Conservation (phyloP, 352 stramenopile genomes). For the Pythium rishiriense region DNA sequence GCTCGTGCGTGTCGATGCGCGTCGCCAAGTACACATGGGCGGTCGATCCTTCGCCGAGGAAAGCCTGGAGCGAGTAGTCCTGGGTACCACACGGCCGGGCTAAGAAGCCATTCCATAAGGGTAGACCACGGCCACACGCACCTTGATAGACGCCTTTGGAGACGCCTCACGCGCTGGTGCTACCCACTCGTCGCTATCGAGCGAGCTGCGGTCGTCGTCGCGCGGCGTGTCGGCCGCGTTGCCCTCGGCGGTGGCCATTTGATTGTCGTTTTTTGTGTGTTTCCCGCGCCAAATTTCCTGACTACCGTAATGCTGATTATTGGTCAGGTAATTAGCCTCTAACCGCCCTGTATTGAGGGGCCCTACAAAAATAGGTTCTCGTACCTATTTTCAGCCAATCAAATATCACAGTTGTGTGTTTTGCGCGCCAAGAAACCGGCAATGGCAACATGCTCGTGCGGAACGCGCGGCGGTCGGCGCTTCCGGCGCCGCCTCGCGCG, state of each 20-base stretch:
- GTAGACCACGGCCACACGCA: neutral
- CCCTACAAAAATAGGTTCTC: slow-evolving; percentile 7
- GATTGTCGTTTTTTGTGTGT: neutral
- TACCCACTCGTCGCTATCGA: neutral
- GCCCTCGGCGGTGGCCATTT: neutral
- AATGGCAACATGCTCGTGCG: slow-evolving; percentile 14
- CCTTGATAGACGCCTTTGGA: slow-evolving; percentile 6
- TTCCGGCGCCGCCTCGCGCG: neutral
- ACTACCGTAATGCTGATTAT: neutral
- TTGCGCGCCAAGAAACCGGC: neutral
- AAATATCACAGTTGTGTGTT: neutral
- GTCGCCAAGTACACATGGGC: slow-evolving; percentile 77
- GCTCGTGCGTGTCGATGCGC: slow-evolving; percentile 29
- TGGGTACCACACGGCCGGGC: slow-evolving; percentile 7
- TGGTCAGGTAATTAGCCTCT: neutral
- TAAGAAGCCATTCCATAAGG: neutral
- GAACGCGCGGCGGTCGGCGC: neutral
- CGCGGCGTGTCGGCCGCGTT: neutral
- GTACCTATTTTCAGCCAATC: slow-evolving; percentile 4
- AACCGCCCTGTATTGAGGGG: neutral
- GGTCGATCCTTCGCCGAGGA: slow-evolving; percentile 73
- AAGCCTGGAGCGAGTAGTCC: slow-evolving; percentile 73
- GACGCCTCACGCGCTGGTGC: neutral
- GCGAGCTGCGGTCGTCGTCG: neutral
- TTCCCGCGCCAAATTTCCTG: neutral